Conservation (phyloP, 2,329 filamentous ascomycete genomes). For the Penicillium verrucosum region DNA sequence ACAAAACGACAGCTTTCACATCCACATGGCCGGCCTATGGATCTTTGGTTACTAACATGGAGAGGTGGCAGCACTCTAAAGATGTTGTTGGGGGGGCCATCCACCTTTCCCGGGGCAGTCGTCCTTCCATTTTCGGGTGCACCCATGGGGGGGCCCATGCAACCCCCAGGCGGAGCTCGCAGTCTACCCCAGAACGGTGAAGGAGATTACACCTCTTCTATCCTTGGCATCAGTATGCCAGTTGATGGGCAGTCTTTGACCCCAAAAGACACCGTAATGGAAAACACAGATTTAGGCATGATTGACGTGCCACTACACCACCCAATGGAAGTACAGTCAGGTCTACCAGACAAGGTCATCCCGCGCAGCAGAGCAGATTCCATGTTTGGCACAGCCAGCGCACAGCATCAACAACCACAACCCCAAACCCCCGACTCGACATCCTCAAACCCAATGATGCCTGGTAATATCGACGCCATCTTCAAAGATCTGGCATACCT, state of each 20-base stretch:
- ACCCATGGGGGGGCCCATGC: conserved; percentile 8
- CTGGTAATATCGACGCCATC: conserved; percentile 40
- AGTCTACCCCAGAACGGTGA: conserved; percentile 16
- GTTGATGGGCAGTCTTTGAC: conserved; percentile 33
- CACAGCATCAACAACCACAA: conserved; percentile 26
- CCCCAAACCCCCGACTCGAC: conserved; percentile 35
- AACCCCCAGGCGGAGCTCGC: conserved; percentile 8
- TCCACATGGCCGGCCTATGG: conserved; percentile 36
- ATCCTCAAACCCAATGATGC: conserved; percentile 25
- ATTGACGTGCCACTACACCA: conserved; percentile 23
- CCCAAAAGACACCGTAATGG: conserved; percentile 32
- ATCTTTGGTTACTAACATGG: conserved; percentile 30
- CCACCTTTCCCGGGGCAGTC: conserved; percentile 9
- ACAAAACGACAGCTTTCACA: conserved; percentile 27
- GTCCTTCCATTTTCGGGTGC: background rate
- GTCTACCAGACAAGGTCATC: conserved; percentile 18
- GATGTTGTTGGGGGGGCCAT: conserved; percentile 8
- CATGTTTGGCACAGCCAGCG: conserved; percentile 12
- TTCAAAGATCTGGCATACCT: conserved; percentile 47
- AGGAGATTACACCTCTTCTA: conserved; percentile 26
- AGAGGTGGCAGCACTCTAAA: conserved; percentile 27
- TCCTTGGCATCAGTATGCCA: conserved; percentile 34
- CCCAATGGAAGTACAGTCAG: conserved; percentile 8
- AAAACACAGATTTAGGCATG: conserved; percentile 27
- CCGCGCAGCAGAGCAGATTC: conserved; percentile 21